Conservation (phyloP, 139 green algal species). For the Yamagishiella unicocca region DNA sequence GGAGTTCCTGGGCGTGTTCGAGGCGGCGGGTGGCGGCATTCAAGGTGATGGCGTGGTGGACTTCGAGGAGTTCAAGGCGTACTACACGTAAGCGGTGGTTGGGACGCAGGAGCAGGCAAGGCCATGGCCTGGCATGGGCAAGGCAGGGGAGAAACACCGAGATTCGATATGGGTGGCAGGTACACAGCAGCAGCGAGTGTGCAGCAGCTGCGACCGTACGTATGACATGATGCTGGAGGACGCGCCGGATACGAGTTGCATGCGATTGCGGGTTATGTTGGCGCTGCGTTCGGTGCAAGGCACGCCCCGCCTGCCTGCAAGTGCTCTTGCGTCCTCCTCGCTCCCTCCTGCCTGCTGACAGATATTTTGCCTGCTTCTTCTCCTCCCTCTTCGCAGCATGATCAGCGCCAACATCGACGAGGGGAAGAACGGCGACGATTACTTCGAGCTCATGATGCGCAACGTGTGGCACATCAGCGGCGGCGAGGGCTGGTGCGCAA, state of each 20-base stretch:
- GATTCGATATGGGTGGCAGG: too few relatives aligned
- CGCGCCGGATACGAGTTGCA: too few relatives aligned
- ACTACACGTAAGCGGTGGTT: slow-evolving; percentile 68
- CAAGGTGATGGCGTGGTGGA: slow-evolving; percentile 61
- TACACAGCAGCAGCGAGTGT: too few relatives aligned
- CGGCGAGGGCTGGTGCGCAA: slow-evolving; percentile 68
- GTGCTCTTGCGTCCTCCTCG: too few relatives aligned
- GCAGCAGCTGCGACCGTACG: too few relatives aligned
- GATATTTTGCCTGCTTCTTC: not conserved
- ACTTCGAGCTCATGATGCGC: slow-evolving; percentile 75
- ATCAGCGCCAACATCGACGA: slow-evolving; percentile 63
- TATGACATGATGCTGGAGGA: too few relatives aligned
- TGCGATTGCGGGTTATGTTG: too few relatives aligned
- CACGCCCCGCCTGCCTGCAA: too few relatives aligned
- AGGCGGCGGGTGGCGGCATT: slow-evolving; percentile 54
- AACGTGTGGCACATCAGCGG: slow-evolving; percentile 68
- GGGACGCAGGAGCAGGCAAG: too few relatives aligned
- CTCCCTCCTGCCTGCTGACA: not conserved
- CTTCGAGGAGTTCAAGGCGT: slow-evolving; percentile 65
- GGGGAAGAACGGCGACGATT: slow-evolving; percentile 57
- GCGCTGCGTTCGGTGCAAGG: too few relatives aligned
- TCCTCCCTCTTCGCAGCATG: slow-evolving; percentile 5
- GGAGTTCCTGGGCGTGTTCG: slow-evolving; percentile 68
- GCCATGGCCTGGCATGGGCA: too few relatives aligned
- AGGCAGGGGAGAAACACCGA: too few relatives aligned